Evolutionary conservation across 2,329 filamentous ascomycete genomes (phyloP), one percentile per base, ranked within the genome.

Genomic region (Trichoderma breve): DNA sequence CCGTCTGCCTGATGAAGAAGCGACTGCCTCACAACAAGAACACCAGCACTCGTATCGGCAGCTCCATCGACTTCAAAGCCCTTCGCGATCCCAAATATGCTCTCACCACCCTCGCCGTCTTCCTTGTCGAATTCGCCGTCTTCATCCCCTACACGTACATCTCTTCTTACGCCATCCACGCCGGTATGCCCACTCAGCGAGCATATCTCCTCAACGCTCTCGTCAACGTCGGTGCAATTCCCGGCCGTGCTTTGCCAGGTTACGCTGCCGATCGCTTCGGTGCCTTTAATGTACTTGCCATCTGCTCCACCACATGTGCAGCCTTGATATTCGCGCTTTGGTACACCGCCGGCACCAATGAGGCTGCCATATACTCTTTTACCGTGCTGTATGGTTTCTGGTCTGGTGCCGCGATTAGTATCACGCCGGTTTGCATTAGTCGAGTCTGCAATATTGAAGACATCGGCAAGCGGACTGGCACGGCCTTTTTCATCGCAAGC

Each of bases 401-500:
- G 18, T 90, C 87, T 18, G 92, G 92, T 0, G 88, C 86, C 39
- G 92, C 91, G 71, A 93, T 94, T 76, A 89, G 86, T 6, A 78
- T 94, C 63, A 91, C 90, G 0, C 91, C 92, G 0, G 92, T 93
- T 0, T 93, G 91, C 73, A 85, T 94, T 1, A 90, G 90, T 0
- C 89, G 92, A 79, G 84, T 93, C 2, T 93, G 91, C 79, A 85
- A 87, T 28, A 92, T 90, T 0, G 87, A 90, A 73, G 84, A 92
- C 62, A 92, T 93, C 74, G 92, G 91, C 0, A 83, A 90, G 43
- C 90, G 92, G 73, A 92, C 91, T 75, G 90, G 90, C 2, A 93
- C 90, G 1, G 88, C 89, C 62, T 93, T 92, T 77, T 91, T 89
- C 0, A 82, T 93, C 34, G 90, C 92, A 14, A 89, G 87, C 63